Base-by-base conservation (phyloP, 31 red algal species). In the Odonthalia washingtoniensis region DNA sequence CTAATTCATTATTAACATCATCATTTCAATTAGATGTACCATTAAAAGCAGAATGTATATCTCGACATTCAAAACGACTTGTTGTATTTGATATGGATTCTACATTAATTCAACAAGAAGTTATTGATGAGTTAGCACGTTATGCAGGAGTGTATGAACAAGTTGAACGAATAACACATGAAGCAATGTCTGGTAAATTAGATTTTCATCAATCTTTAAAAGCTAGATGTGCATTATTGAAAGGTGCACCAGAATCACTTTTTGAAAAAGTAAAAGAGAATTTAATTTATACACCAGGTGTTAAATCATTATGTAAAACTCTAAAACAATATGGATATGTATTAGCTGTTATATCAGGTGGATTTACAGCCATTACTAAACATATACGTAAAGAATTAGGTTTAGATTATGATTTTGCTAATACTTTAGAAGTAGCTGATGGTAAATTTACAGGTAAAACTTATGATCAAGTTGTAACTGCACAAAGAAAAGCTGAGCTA, bases 21-120 rank as follows among this genome's bases (percentile, higher is more conserved):
- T 57, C 49, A 21, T 57, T 57, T 57, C 49, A 57, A 57, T 57
- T 57, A 57, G 49, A 57, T 57, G 49, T 57, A 57, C 12, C 49
- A 57, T 21, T 57, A 14, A 9, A 57, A 57, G 49, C 49, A 57
- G 49, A 57, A 57, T 57, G 12, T 57, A 21, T 57, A 9, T 14
- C 21, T 9, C 49, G 49, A 57, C 49, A 21, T 57, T 57, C 49
- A 14, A 57, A 57, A 21, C 83, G 97, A 63, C 69, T 99, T 27
- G 97, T 96, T 2, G 91, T 96, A 28, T 88, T 99, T 65, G 97
- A 99, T 82, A 94, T 99, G 94, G 97, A 99, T 82, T 85, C 77
- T 39, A 99, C 97, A 3, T 82, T 99, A 45, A 99, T 99, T 34
- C 97, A 94, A 46, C 92, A 96, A 43, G 97, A 99, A 83, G 91